These are phyloP conservation scores for Lentinula lateritia DNA, from an alignment of 768 basidiomycete species.

Conservation along the genomic window DNA sequence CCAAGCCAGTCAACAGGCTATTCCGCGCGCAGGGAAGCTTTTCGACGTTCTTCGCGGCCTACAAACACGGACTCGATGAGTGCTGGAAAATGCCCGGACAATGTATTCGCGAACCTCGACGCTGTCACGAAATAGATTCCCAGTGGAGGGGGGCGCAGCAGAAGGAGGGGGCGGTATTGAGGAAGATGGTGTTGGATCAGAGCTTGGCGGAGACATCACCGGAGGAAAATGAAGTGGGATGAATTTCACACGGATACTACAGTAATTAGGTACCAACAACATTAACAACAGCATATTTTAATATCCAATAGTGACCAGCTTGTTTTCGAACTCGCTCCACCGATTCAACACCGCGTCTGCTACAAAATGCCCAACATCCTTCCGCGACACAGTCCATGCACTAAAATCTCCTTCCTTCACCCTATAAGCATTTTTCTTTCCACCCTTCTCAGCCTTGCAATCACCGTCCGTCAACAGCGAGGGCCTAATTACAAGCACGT, in stretches of 20 bases:
- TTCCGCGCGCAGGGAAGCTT: slow-evolving; percentile 74
- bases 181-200: neutral
- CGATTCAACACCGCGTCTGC: slow-evolving; percentile 36
- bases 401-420: slow-evolving; percentile 36
- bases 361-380: slow-evolving; percentile 64
- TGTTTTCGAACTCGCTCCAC: slow-evolving; percentile 52
- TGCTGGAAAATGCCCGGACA: neutral
- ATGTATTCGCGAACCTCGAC: neutral
- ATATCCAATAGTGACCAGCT: slow-evolving; percentile 44
- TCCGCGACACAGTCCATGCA: slow-evolving; percentile 52
- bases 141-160: neutral
- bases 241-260: no score
- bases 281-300: slow-evolving; percentile 14
- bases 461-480: slow-evolving; percentile 55
- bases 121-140: neutral
- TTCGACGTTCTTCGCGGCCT: slow-evolving; percentile 6
- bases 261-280: no score
- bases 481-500: slow-evolving; percentile 48
- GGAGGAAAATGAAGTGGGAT: neutral
- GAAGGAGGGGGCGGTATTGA: neutral
- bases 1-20: slow-evolving; percentile 72
- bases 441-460: slow-evolving; percentile 33
- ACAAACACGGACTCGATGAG: neutral
- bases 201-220: neutral
- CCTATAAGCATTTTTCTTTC: slow-evolving; percentile 28